Evolutionary conservation across 805 yeast species (phyloP), one percentile per base, ranked within the genome.

Genomic region (Wickerhamiella australiensis): DNA sequence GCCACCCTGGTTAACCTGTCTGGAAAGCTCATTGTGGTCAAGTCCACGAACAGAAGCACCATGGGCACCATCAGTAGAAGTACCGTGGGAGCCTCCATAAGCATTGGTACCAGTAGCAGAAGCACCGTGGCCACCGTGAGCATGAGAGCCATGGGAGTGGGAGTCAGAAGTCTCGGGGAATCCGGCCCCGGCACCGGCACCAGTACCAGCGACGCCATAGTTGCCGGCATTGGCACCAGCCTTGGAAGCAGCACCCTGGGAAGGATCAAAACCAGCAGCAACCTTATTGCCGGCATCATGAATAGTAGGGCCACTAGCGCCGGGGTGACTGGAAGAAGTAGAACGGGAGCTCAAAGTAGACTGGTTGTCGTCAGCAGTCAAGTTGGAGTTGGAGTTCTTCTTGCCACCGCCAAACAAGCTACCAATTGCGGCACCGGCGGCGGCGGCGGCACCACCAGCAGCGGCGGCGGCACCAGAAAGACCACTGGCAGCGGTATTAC

Each of bases 141-240:
- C 27, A 18, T 20, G 29, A 5, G 35, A 23, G 23, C 25, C 47
- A 20, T 33, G 38, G 31, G 44, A 37, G 26, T 47, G 49, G 15
- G 52, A 42, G 46, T 56, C 54, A 25, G 57, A 49, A 17, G 58
- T 23, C 29, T 56, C 60, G 18, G 64, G 61, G 49, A 60, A 59
- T 2, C 50, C 41, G 17, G 52, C 60, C 17, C 63, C 61, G 49
- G 60, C 60, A 3, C 49, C 41, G 18, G 53, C 49, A 9, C 52
- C 41, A 29, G 53, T 15, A 9, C 43, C 49, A 26, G 46, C 17
- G 50, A 12, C 23, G 37, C 20, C n/a, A 25, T 33, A 20, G 43
- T 7, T 18, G 20, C 27, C 17, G 18, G 40, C 25, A 20, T 18
- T 27, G 33, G 29, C 43, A 23, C 29, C 27, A 40, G 42, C 49